Conservation (phyloP, 352 stramenopile genomes). For the Phytophthora chlamydospora region DNA sequence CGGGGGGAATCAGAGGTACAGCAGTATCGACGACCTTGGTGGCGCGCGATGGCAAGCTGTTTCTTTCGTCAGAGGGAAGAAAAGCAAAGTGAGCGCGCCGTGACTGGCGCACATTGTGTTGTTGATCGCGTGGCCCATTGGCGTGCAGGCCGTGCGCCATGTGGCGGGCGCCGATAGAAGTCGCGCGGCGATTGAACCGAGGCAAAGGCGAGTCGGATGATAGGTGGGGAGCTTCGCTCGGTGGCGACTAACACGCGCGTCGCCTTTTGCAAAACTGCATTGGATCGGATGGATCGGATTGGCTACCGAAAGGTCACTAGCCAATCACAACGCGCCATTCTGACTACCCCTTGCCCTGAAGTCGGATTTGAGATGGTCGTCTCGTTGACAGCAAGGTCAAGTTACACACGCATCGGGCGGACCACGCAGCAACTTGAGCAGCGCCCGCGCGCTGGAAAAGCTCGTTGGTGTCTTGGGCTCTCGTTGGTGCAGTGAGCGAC, state of each 20-base stretch:
- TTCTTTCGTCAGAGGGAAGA: slow-evolving; percentile 23
- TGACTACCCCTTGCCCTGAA: slow-evolving; percentile 16
- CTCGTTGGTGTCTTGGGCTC: background rate
- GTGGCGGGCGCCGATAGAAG: slow-evolving; percentile 21
- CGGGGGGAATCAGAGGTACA: background rate
- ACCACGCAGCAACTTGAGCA: slow-evolving; percentile 10
- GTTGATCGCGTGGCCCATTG: slow-evolving; percentile 21
- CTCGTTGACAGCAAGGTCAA: slow-evolving; percentile 5
- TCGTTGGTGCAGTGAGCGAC: background rate
- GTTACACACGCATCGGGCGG: slow-evolving; percentile 1
- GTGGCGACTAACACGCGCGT: slow-evolving; percentile 11
- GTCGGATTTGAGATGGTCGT: slow-evolving; percentile 14
- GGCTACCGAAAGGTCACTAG: slow-evolving; percentile 10
- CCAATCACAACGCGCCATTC: slow-evolving; percentile 7
- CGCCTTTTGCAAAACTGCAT: slow-evolving; percentile 8
- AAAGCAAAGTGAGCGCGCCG: slow-evolving; percentile 31
- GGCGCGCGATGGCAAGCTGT: slow-evolving; percentile 24
- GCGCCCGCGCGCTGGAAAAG: background rate
- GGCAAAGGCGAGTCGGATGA: slow-evolving; percentile 27
- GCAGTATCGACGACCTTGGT: slow-evolving; percentile 27
- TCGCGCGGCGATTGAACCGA: slow-evolving; percentile 6
- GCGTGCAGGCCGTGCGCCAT: slow-evolving; percentile 23
- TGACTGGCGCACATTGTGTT: slow-evolving; percentile 15
- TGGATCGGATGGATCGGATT: slow-evolving; percentile 2
- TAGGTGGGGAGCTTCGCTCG: slow-evolving; percentile 21